Conservation (phyloP, 2,329 filamentous ascomycete genomes). For the Penicillium crustosum region DNA sequence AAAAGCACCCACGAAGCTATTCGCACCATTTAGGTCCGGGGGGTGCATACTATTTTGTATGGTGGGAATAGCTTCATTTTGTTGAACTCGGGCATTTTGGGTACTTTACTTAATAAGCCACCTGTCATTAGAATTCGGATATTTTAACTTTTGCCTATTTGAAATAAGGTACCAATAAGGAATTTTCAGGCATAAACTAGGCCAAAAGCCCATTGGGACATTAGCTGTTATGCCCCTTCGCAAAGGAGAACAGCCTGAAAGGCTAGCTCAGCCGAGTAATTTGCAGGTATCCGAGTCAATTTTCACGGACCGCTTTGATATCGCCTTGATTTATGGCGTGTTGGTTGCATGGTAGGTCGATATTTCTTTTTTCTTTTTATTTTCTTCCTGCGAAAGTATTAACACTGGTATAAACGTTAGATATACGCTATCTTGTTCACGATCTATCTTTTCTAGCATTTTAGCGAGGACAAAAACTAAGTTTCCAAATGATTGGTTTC, state of each 20-base stretch:
- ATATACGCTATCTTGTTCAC: slow-evolving; percentile 26
- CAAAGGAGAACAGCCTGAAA: slow-evolving; percentile 19
- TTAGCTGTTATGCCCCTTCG: too few relatives aligned
- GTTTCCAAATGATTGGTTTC: slow-evolving; percentile 25
- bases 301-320: slow-evolving; percentile 32
- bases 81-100: too few relatives aligned
- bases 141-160: too few relatives aligned
- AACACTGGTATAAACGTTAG: slow-evolving; percentile 8
- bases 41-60: too few relatives aligned
- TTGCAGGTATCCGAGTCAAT: slow-evolving; percentile 34
- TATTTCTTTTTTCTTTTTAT: neutral
- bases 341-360: slow-evolving; percentile 23
- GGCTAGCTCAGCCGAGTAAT: slow-evolving; percentile 23
- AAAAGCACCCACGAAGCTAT: too few relatives aligned
- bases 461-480: slow-evolving; percentile 16
- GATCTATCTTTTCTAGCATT: slow-evolving; percentile 19
- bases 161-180: too few relatives aligned
- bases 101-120: too few relatives aligned
- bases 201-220: too few relatives aligned
- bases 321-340: slow-evolving; percentile 36
- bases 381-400: neutral
- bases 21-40: too few relatives aligned
- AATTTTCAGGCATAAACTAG: too few relatives aligned
- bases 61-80: too few relatives aligned
- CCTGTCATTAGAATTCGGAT: too few relatives aligned